phyloP scores from a whole-genome alignment of 192 early-diverging fungal species.

The Coemansia sp. region DNA sequence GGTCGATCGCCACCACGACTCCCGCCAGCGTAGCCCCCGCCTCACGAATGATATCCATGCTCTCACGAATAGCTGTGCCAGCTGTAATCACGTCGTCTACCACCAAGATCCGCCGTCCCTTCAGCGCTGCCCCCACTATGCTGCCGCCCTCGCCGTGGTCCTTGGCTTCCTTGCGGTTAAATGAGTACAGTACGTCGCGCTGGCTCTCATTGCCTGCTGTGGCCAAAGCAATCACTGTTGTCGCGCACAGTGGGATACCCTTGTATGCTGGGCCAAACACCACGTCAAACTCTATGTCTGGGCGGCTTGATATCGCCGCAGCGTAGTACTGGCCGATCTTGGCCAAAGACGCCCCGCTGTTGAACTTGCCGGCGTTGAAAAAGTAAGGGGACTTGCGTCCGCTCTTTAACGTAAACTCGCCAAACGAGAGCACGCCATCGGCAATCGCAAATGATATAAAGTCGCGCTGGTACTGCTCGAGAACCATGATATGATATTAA shows the following conservation, averaged over 20 bases:
- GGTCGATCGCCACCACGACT: constrained; percentile 91
- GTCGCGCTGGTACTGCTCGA: constrained; percentile 79
- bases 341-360: constrained; percentile 82
- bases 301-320: constrained; percentile 52
- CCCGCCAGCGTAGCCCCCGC: constrained; percentile 77
- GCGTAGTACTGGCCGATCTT: constrained; percentile 92
- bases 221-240: constrained; percentile 79
- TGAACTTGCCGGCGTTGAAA: constrained; percentile 97
- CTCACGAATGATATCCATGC: constrained; percentile 75
- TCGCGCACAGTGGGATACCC: constrained; percentile 91
- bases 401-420: constrained; percentile 91
- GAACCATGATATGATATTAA: constrained; percentile 20
- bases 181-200: constrained; percentile 80
- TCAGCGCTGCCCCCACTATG: constrained; percentile 88
- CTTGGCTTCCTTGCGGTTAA: constrained; percentile 99
- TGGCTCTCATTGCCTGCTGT: constrained; percentile 19
- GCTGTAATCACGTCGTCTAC: constrained; percentile 99
- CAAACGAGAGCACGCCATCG: constrained; percentile 88
- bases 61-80: constrained; percentile 97
- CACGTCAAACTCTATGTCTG: constrained; percentile 72
- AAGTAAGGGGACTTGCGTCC: constrained; percentile 98
- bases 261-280: constrained; percentile 99
- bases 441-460: constrained; percentile 92
- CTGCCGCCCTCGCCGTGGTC: constrained; percentile 98
- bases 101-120: constrained; percentile 72